Conservation (phyloP, 768 basidiomycete genomes). For the Calocera cornea region DNA sequence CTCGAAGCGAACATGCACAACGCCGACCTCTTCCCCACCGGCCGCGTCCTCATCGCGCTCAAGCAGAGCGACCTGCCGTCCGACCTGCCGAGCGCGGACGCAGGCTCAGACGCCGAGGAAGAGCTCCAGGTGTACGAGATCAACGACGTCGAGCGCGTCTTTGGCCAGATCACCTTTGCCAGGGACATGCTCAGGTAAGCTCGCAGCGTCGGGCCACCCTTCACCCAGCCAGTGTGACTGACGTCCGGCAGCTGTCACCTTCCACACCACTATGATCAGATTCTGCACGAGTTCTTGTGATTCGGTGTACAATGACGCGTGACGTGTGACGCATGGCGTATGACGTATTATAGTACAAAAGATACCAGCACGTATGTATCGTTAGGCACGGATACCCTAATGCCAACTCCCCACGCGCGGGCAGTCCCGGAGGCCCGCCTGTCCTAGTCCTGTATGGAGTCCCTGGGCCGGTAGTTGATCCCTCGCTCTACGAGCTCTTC, state of each 20-base stretch:
- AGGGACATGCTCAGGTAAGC: constrained; percentile 67
- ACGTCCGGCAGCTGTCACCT: constrained; percentile 44
- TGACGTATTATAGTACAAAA: neutral
- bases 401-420: neutral
- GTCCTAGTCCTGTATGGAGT: constrained; percentile 33
- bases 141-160: constrained; percentile 58
- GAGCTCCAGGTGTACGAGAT: constrained; percentile 67
- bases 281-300: constrained; percentile 54
- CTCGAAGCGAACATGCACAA: constrained; percentile 73
- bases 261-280: constrained; percentile 68
- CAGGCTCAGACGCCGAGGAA: constrained; percentile 23
- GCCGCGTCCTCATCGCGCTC: constrained; percentile 66
- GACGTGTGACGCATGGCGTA: no score
- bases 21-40: constrained; percentile 59
- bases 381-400: neutral
- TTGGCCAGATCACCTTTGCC: constrained; percentile 68
- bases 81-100: constrained; percentile 12
- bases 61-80: constrained; percentile 49
- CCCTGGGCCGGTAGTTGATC: constrained; percentile 74
- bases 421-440: neutral
- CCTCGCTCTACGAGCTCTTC: constrained; percentile 61
- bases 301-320: neutral
- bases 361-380: neutral
- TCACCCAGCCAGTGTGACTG: no score
- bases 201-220: no score